phyloP scores from a whole-genome alignment of 2,329 filamentous ascomycete genomes.

The Cladosporium sp. region DNA sequence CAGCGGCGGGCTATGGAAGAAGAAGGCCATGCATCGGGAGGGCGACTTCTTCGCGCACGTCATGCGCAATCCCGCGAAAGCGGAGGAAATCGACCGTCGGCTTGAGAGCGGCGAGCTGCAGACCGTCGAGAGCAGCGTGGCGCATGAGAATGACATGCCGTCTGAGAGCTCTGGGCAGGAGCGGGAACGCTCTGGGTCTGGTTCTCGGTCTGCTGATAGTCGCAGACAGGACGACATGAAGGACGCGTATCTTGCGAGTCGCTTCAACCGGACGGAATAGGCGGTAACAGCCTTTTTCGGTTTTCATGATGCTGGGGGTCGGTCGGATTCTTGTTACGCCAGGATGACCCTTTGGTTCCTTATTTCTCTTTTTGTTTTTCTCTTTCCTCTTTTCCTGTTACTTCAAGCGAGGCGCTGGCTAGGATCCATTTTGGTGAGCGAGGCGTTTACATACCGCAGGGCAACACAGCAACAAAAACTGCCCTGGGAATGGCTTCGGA shows the following conservation, averaged over 20 bases:
- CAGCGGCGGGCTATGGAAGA: conserved; percentile 34
- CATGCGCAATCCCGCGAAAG: conserved; percentile 12
- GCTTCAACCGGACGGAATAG: conserved; percentile 9
- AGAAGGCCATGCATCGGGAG: conserved; percentile 26
- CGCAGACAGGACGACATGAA: background rate
- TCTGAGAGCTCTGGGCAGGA: background rate
- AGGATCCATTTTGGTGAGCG: background rate
- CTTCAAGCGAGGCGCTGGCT: conserved; percentile 5
- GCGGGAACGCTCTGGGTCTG: background rate
- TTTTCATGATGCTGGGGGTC: background rate
- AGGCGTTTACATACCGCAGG: background rate
- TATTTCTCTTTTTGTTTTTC: background rate
- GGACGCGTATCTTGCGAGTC: background rate
- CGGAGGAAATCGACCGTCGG: background rate
- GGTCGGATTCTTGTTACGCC: background rate
- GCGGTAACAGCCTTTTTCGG: background rate
- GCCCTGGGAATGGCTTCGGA: background rate
- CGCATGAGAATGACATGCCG: background rate
- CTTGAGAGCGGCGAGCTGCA: conserved; percentile 14
- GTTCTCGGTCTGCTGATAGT: background rate
- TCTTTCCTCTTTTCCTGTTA: background rate
- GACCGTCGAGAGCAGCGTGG: background rate
- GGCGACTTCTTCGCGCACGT: conserved; percentile 19
- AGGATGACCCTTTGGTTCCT: too few species aligned
- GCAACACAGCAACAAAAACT: background rate